Conservation (phyloP, 345 rosid species). For the Chamaenerion angustifolium region DNA sequence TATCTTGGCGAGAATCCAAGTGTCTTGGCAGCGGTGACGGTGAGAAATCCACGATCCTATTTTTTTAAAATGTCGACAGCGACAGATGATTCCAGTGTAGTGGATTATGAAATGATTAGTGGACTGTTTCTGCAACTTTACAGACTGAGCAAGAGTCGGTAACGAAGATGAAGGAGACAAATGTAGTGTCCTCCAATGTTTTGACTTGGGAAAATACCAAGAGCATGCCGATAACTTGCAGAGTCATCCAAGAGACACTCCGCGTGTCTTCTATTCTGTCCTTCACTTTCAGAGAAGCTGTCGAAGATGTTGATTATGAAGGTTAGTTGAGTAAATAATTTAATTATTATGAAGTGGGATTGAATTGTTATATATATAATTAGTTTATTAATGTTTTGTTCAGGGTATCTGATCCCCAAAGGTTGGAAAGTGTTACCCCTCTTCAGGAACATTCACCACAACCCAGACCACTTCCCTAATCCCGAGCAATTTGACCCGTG, state of each 20-base stretch:
- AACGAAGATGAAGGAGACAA: conserved; percentile 10
- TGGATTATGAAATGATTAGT: too few species aligned
- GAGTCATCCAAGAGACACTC: conserved; percentile 29
- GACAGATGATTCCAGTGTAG: too few species aligned
- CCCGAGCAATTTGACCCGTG: conserved; percentile 75
- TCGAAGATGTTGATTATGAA: conserved; percentile 30
- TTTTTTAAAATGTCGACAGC: too few species aligned
- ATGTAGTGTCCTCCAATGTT: conserved; percentile 9
- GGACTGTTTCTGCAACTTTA: conserved; percentile 2
- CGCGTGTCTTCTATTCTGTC: conserved; percentile 36
- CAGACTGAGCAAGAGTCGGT: conserved; percentile 37
- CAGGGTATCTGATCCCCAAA: conserved; percentile 81
- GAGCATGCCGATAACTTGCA: conserved; percentile 39
- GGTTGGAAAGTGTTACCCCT: conserved; percentile 94
- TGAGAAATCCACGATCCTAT: conserved; percentile 6
- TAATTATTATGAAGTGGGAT: too few species aligned
- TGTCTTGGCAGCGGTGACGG: conserved; percentile 30
- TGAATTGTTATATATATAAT: too few species aligned
- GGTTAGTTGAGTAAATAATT: conserved; percentile 10
- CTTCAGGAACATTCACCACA: conserved; percentile 82
- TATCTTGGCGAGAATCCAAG: conserved; percentile 30
- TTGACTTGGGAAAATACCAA: conserved; percentile 39
- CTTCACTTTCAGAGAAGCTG: conserved; percentile 47
- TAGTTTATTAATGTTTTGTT: too few species aligned
- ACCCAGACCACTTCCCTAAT: conserved; percentile 44